phyloP scores from a whole-genome alignment of 1,284 basidiomycete species.

The Porogramme epimiltina region DNA sequence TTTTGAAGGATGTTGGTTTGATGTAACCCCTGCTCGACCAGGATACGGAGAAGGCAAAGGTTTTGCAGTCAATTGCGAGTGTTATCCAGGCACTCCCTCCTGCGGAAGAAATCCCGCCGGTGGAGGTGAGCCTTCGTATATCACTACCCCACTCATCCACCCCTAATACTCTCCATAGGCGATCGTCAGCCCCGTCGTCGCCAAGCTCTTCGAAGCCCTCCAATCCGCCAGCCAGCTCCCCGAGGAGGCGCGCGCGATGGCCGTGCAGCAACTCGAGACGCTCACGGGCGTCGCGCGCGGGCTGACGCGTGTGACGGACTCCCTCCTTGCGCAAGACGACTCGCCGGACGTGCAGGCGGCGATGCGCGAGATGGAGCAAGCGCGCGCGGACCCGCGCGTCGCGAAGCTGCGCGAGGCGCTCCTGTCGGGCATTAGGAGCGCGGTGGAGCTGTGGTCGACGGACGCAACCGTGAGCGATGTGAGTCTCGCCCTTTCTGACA shows the following conservation, averaged over 20 bases:
- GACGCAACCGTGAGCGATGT: constrained; percentile 81
- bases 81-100: constrained; percentile 87
- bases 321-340: constrained; percentile 64
- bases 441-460: constrained; percentile 74
- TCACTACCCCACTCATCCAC: background rate
- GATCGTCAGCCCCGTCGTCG: constrained; percentile 76
- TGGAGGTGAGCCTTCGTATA: constrained; percentile 53
- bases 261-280: constrained; percentile 73
- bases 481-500: constrained; percentile 31
- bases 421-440: constrained; percentile 55
- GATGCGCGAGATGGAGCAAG: constrained; percentile 53
- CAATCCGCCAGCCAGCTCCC: constrained; percentile 60
- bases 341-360: constrained; percentile 50
- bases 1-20: background rate
- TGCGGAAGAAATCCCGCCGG: constrained; percentile 71
- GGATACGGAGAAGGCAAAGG: constrained; percentile 88
- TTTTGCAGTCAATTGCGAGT: constrained; percentile 86
- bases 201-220: constrained; percentile 66
- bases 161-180: constrained; percentile 42
- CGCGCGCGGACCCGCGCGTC: constrained; percentile 68
- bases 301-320: constrained; percentile 75
- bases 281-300: constrained; percentile 84
- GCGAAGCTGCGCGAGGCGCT: constrained; percentile 65
- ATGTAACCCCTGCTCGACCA: constrained; percentile 28
- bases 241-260: constrained; percentile 63